These are phyloP conservation scores for Gentiana dahurica DNA, from an alignment of 257 asterid genomes.

Conservation along the genomic window DNA sequence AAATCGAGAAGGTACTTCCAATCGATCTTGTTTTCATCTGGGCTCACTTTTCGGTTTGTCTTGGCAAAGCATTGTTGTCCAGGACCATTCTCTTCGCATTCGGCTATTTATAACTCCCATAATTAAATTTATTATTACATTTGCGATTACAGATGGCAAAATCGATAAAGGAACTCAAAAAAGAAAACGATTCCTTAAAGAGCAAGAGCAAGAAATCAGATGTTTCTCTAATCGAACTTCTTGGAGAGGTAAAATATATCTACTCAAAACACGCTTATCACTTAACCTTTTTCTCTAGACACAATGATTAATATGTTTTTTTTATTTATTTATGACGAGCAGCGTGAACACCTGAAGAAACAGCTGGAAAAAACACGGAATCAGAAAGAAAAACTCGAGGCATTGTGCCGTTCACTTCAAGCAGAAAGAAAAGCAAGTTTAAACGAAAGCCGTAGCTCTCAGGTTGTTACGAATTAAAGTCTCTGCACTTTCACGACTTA, in stretches of 20 bases:
- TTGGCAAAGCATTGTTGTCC: neutral
- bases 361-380: slow-evolving; percentile 80
- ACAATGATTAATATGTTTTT: neutral
- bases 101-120: neutral
- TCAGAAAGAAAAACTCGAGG: slow-evolving; percentile 85
- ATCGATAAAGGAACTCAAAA: slow-evolving; percentile 79
- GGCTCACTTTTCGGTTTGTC: neutral
- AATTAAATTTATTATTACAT: slow-evolving; percentile 1
- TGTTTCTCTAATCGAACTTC: slow-evolving; percentile 77
- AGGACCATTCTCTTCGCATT: slow-evolving; percentile 1
- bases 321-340: slow-evolving; percentile 5
- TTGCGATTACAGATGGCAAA: slow-evolving; percentile 64
- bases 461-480: slow-evolving; percentile 25
- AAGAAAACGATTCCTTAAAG: slow-evolving; percentile 79
- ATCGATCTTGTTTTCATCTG: neutral
- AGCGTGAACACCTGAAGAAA: slow-evolving; percentile 90
- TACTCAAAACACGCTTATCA: neutral
- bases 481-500: neutral
- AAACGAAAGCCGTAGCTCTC: slow-evolving; percentile 28
- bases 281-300: neutral
- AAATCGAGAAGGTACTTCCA: slow-evolving; percentile 72
- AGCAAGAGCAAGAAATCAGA: slow-evolving; percentile 76
- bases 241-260: slow-evolving; percentile 58
- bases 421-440: slow-evolving; percentile 73
- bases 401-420: slow-evolving; percentile 87